A percentile compares a stretch with the other conserved stretches of the same genome.
phyloP scores from a whole-genome alignment of 2,329 filamentous ascomycete genomes.

The Orbilia javanica region DNA sequence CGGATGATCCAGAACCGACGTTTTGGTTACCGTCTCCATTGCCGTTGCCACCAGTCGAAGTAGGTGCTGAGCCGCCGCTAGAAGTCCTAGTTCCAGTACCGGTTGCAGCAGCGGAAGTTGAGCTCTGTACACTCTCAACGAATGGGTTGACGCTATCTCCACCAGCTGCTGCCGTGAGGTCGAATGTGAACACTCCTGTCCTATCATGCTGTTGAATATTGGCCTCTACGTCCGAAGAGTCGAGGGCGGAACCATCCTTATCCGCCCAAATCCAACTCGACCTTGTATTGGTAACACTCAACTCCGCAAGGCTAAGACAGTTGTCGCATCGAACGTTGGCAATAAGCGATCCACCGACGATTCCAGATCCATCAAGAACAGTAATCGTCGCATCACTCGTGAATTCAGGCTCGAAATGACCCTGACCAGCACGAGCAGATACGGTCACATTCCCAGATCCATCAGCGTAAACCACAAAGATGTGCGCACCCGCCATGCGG shows the following conservation, averaged over 20 bases:
- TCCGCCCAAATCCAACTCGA: slow-evolving; percentile 71
- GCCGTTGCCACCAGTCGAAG: slow-evolving; percentile 1
- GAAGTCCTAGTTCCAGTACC: slow-evolving; percentile 11
- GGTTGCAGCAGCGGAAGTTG: not conserved
- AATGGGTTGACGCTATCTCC: slow-evolving; percentile 64
- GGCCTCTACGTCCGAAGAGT: slow-evolving; percentile 66
- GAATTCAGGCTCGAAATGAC: slow-evolving; percentile 40
- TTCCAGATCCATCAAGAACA: slow-evolving; percentile 59
- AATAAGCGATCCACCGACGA: slow-evolving; percentile 54
- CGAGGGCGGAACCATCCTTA: slow-evolving; percentile 68
- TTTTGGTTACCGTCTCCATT: not conserved
- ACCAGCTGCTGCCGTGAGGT: slow-evolving; percentile 67
- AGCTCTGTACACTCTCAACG: slow-evolving; percentile 15
- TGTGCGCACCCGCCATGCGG: slow-evolving; percentile 66
- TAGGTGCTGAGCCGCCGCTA: not conserved
- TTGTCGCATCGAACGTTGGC: slow-evolving; percentile 64
- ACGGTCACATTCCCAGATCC: slow-evolving; percentile 63
- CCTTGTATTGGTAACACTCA: slow-evolving; percentile 66
- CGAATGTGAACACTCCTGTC: slow-evolving; percentile 67
- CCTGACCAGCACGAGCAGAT: slow-evolving; percentile 57
- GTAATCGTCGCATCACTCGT: slow-evolving; percentile 3
- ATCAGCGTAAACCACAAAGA: slow-evolving; percentile 67
- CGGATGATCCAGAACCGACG: slow-evolving; percentile 23
- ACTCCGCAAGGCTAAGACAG: slow-evolving; percentile 68
- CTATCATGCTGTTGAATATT: slow-evolving; percentile 68